Conservation (phyloP, 129 eudicot species). For the Artemisia argyi region DNA sequence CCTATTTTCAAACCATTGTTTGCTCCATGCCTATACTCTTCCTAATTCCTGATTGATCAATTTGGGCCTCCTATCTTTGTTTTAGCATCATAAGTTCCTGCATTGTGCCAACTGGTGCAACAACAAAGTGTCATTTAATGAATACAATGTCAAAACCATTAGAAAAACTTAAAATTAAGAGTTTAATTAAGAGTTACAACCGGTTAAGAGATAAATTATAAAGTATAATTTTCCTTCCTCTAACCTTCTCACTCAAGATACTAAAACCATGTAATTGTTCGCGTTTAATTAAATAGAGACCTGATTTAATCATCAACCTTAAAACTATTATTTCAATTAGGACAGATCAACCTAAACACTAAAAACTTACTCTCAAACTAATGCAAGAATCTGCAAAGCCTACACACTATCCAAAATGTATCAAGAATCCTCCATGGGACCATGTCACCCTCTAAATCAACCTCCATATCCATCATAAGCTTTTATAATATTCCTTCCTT, state of each 20-base stretch:
- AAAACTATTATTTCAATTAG: conserved; percentile 58
- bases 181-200: too few species aligned
- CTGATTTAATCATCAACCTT: conserved; percentile 20
- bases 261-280: too few species aligned
- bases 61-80: conserved; percentile 94
- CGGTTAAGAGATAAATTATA: too few species aligned
- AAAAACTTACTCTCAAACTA: conserved; percentile 76
- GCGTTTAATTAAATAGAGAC: too few species aligned
- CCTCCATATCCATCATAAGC: conserved; percentile 59
- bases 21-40: conserved; percentile 67
- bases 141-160: too few species aligned
- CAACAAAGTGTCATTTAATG: conserved; percentile 4
- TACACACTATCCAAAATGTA: conserved; percentile 71
- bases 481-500: conserved; percentile 71
- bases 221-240: too few species aligned
- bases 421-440: conserved; percentile 25
- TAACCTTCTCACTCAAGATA: too few species aligned
- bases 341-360: conserved; percentile 68
- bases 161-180: too few species aligned
- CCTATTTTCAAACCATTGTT: conserved; percentile 66
- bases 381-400: conserved; percentile 54
- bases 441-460: neutral
- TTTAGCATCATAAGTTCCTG: conserved; percentile 85
- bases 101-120: conserved; percentile 85
- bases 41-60: conserved; percentile 84